These are phyloP conservation scores for Monosiga brevicollis DNA, from an alignment of 78 protist species.

Conservation along the genomic window DNA sequence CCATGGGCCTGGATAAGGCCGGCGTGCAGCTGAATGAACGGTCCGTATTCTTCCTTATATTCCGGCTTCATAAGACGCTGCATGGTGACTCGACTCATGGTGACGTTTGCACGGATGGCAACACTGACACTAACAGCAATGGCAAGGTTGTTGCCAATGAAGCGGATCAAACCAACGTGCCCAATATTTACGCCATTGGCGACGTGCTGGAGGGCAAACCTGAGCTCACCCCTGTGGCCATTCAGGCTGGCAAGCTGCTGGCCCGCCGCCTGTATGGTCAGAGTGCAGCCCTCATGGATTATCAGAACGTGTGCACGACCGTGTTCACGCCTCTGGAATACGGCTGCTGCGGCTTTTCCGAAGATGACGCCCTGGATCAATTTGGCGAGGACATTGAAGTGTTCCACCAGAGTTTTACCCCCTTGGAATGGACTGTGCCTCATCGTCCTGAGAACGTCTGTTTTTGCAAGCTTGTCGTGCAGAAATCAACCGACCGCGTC, in stretches of 20 bases:
- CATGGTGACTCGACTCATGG: no score
- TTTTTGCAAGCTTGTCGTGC: conserved; percentile 58
- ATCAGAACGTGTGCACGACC: conserved; percentile 71
- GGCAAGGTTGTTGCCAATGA: conserved; percentile 42
- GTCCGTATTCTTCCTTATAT: background rate
- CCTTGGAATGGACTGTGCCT: conserved; percentile 66
- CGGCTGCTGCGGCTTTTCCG: conserved; percentile 69
- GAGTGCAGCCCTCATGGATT: conserved; percentile 31
- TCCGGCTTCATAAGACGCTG: no score
- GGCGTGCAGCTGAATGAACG: conserved; percentile 23
- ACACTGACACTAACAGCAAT: background rate
- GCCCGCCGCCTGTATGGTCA: conserved; percentile 64
- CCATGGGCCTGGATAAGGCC: conserved; percentile 45
- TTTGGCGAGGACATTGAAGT: conserved; percentile 76
- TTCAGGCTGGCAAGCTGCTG: conserved; percentile 62
- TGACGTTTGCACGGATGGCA: no score
- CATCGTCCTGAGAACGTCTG: conserved; percentile 40
- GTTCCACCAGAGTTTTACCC: conserved; percentile 34
- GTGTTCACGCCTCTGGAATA: conserved; percentile 94
- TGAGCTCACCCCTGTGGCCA: conserved; percentile 95
- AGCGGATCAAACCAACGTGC: conserved; percentile 64
- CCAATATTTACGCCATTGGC: conserved; percentile 73
- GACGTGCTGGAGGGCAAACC: conserved; percentile 44
- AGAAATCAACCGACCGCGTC: conserved; percentile 40
- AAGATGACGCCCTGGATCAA: conserved; percentile 65